Percentiles rank a stretch among this genome's conserved stretches.
phyloP scores from a whole-genome alignment of 2,329 filamentous ascomycete species.

The Cercospora zeae-maydis region DNA sequence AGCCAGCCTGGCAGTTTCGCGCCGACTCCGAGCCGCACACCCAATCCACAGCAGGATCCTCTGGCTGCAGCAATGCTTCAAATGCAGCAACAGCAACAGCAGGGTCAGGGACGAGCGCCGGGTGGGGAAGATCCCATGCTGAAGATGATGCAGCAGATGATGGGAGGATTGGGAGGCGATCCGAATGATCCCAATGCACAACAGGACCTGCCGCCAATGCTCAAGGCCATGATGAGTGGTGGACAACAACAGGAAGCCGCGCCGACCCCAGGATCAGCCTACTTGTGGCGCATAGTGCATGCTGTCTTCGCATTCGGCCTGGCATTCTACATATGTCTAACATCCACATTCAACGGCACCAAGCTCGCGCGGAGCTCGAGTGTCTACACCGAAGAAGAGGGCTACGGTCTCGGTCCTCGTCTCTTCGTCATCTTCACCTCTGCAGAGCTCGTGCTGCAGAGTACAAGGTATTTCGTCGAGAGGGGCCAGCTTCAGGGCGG shows the following conservation, averaged over 20 bases:
- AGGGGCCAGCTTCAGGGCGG: conserved; percentile 55
- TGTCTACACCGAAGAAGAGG: conserved; percentile 40
- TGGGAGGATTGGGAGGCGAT: conserved; percentile 35
- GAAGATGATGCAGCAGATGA: conserved; percentile 67
- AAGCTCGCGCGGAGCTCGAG: conserved; percentile 52
- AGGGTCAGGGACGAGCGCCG: conserved; percentile 19
- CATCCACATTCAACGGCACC: conserved; percentile 66
- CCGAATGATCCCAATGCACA: conserved; percentile 39
- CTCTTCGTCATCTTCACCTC: conserved; percentile 82
- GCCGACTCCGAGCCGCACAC: conserved; percentile 13
- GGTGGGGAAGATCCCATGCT: conserved; percentile 62
- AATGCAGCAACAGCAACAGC: conserved; percentile 21
- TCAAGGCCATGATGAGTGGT: conserved; percentile 44
- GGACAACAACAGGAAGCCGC: conserved; percentile 31
- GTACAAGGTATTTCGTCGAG: conserved; percentile 67
- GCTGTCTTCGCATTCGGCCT: conserved; percentile 67
- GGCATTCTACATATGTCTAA: conserved; percentile 66
- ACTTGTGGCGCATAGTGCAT: conserved; percentile 70
- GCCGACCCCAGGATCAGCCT: conserved; percentile 44
- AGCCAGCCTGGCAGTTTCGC: conserved; percentile 21
- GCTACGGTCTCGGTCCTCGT: conserved; percentile 45
- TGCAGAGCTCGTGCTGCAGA: conserved; percentile 68
- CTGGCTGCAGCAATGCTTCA: conserved; percentile 32
- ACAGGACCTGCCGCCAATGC: conserved; percentile 44
- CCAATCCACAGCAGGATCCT: conserved; percentile 25